phyloP scores from a whole-genome alignment of 805 yeast genomes.

The Ogataea populi-albae region DNA sequence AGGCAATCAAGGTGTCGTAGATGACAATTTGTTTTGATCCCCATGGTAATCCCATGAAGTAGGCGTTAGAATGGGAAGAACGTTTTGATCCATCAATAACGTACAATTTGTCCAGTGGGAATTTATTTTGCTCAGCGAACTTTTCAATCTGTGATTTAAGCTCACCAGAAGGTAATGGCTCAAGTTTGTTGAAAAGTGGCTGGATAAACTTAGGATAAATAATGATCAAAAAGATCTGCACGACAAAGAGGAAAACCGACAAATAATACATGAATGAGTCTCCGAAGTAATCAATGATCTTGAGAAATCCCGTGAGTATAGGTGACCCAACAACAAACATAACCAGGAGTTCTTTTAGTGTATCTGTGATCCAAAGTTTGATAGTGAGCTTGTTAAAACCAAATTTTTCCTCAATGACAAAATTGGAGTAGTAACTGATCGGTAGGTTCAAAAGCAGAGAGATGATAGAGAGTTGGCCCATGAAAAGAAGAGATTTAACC shows the following conservation, averaged over 20 bases:
- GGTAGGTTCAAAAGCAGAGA: constrained; percentile 64
- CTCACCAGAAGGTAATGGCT: constrained; percentile 88
- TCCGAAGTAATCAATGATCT: constrained; percentile 77
- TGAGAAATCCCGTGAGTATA: constrained; percentile 68
- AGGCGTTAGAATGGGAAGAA: constrained; percentile 95
- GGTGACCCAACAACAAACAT: constrained; percentile 66
- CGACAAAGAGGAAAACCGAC: constrained; percentile 63
- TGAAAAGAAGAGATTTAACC: constrained; percentile 68
- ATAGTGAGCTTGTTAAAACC: constrained; percentile 90
- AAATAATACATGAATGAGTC: constrained; percentile 78
- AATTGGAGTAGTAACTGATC: constrained; percentile 67
- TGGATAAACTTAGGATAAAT: constrained; percentile 81
- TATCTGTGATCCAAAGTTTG: constrained; percentile 69
- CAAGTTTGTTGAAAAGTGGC: constrained; percentile 89
- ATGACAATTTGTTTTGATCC: constrained; percentile 87
- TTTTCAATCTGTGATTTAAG: constrained; percentile 77
- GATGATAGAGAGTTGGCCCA: constrained; percentile 47
- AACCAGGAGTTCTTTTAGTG: constrained; percentile 56
- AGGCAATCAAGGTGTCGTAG: constrained; percentile 84
- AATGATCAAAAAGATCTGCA: constrained; percentile 73
- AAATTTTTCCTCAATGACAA: constrained; percentile 85
- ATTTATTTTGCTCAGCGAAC: constrained; percentile 68
- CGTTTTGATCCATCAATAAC: constrained; percentile 97
- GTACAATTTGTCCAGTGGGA: constrained; percentile 82
- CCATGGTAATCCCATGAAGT: constrained; percentile 95